Percentiles rank a stretch among this genome's conserved stretches.
phyloP scores from a whole-genome alignment of 2,329 filamentous ascomycete species.

The Chaetomium sp. region DNA sequence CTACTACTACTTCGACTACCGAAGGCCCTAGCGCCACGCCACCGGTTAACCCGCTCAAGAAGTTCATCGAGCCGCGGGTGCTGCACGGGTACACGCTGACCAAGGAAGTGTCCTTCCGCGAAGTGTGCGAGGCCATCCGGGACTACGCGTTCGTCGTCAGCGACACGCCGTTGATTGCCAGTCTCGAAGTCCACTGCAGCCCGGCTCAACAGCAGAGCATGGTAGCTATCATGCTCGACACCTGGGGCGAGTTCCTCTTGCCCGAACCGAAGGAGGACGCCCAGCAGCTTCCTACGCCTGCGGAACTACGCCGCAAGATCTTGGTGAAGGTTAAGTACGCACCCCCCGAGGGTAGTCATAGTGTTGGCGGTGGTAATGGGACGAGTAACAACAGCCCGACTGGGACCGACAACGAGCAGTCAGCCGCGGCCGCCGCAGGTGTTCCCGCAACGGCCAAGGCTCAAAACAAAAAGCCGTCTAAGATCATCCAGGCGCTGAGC shows the following conservation, averaged over 20 bases:
- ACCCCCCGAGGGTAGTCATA: constrained; percentile 30
- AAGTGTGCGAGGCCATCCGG: constrained; percentile 74
- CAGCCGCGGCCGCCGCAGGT: constrained; percentile 25
- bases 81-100: constrained; percentile 88
- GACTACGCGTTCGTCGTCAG: constrained; percentile 69
- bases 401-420: constrained; percentile 27
- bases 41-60: constrained; percentile 10
- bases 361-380: no score
- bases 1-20: background rate
- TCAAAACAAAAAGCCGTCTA: constrained; percentile 43
- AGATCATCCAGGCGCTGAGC: constrained; percentile 68
- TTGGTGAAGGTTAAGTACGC: constrained; percentile 75
- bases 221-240: constrained; percentile 84
- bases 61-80: constrained; percentile 63
- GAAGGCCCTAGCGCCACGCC: background rate
- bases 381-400: constrained; percentile 7
- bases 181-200: constrained; percentile 82
- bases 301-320: constrained; percentile 68
- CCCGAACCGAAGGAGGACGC: constrained; percentile 44
- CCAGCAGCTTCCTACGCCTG: constrained; percentile 57
- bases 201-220: constrained; percentile 79
- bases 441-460: constrained; percentile 28
- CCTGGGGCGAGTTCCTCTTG: constrained; percentile 70
- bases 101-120: constrained; percentile 77
- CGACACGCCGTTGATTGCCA: constrained; percentile 85